These are phyloP conservation scores for Oxyria digyna DNA, from an alignment of 148 eudicot genomes.

Conservation along the genomic window DNA sequence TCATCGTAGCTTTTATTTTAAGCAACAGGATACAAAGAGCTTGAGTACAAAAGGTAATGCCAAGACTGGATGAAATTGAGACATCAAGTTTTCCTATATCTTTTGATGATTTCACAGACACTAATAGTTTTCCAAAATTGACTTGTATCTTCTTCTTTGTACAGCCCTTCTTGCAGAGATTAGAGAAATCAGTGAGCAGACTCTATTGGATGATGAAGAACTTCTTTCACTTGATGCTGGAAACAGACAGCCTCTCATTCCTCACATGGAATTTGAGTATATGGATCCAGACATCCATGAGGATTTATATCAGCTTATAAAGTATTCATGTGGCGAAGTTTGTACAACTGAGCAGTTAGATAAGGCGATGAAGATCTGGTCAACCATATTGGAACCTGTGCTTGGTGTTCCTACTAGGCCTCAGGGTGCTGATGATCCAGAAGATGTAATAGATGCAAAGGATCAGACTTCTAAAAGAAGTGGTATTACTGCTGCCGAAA, in stretches of 20 bases:
- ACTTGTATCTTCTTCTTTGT: constrained; percentile 13
- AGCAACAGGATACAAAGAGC: constrained; percentile 88
- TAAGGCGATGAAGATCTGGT: constrained; percentile 85
- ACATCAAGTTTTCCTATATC: not conserved
- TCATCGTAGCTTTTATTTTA: constrained; percentile 91
- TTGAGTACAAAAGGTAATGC: constrained; percentile 81
- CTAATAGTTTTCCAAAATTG: not conserved
- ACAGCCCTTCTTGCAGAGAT: constrained; percentile 73
- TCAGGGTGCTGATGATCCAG: constrained; percentile 34
- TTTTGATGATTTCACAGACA: not conserved
- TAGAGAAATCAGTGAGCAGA: constrained; percentile 63
- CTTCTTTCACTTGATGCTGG: constrained; percentile 52
- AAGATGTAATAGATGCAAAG: constrained; percentile 30
- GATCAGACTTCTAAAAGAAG: constrained; percentile 20
- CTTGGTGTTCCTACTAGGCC: constrained; percentile 56
- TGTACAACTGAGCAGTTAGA: constrained; percentile 72
- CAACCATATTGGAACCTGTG: constrained; percentile 57
- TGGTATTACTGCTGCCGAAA: constrained; percentile 16
- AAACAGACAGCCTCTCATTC: constrained; percentile 33
- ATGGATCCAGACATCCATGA: constrained; percentile 66
- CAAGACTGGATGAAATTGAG: not conserved
- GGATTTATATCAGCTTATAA: constrained; percentile 69
- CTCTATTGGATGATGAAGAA: constrained; percentile 39
- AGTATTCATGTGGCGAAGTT: constrained; percentile 65
- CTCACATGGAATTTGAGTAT: constrained; percentile 66